Conservation (phyloP, 495 filamentous ascomycete species). For the Ascobolus immersus region DNA sequence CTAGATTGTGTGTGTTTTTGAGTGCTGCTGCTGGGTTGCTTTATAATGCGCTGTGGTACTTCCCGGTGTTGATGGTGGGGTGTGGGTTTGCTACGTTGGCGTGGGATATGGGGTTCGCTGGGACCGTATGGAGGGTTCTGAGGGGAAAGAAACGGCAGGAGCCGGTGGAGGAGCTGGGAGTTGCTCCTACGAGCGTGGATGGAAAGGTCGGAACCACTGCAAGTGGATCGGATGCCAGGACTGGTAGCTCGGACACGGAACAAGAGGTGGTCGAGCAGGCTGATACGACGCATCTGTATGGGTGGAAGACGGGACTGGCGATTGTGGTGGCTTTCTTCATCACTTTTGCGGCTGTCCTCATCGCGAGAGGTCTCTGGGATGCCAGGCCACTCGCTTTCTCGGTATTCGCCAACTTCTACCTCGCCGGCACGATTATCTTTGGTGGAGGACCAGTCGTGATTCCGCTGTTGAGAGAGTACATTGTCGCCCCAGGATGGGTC, state of each 20-base stretch:
- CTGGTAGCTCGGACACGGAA: too few species aligned
- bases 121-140: too few species aligned
- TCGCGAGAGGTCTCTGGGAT: constrained; percentile 25
- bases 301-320: too few species aligned
- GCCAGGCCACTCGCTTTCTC: constrained; percentile 25
- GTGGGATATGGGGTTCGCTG: constrained; percentile 34
- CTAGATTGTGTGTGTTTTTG: constrained; percentile 41
- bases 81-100: constrained; percentile 29
- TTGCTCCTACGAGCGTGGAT: too few species aligned
- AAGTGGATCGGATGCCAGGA: not conserved
- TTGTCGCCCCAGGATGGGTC: constrained; percentile 61
- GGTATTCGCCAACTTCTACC: constrained; percentile 59
- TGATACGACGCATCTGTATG: too few species aligned
- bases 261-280: too few species aligned
- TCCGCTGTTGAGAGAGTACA: constrained; percentile 50
- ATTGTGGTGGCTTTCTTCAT: constrained; percentile 26
- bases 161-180: too few species aligned
- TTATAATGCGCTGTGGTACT: constrained; percentile 65
- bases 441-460: constrained; percentile 72
- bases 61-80: constrained; percentile 40
- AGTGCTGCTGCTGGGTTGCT: constrained; percentile 43
- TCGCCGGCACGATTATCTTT: constrained; percentile 75
- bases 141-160: constrained; percentile 4
- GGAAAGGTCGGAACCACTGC: not conserved
- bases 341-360: constrained; percentile 38